Evolutionary conservation across 169 alveolate species (phyloP).

Genomic region (Plasmodium yoelii): DNA sequence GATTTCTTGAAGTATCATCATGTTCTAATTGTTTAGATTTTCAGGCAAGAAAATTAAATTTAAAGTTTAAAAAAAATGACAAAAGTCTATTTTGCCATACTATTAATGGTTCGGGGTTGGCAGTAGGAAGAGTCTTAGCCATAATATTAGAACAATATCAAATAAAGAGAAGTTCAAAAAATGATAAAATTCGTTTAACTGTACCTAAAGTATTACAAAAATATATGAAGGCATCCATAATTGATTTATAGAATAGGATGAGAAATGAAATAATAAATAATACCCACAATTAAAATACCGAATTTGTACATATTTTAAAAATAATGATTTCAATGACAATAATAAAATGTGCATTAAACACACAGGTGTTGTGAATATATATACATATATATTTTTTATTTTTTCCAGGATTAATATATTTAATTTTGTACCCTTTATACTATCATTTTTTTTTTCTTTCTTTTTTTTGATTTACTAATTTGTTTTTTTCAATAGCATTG

Average conservation of each 20-base stretch:
- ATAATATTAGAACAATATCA: constrained; percentile 83
- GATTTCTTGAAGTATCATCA: constrained; percentile 84
- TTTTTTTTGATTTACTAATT: too few species aligned
- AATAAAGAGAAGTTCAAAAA: constrained; percentile 15
- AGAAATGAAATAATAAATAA: too few species aligned
- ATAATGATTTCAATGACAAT: too few species aligned
- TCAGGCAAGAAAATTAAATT: constrained; percentile 80
- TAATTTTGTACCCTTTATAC: too few species aligned
- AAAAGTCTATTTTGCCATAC: constrained; percentile 73
- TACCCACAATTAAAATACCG: too few species aligned
- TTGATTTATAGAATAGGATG: background rate
- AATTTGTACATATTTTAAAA: too few species aligned
- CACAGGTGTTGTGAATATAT: too few species aligned
- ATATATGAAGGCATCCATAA: constrained; percentile 60
- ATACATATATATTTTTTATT: too few species aligned
- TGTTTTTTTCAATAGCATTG: too few species aligned
- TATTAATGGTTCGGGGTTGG: constrained; percentile 86
- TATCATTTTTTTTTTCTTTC: too few species aligned
- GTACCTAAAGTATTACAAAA: constrained; percentile 81
- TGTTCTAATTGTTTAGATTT: constrained; percentile 84
- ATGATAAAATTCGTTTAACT: constrained; percentile 69
- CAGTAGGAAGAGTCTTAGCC: constrained; percentile 86
- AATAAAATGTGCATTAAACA: too few species aligned
- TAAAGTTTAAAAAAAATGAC: constrained; percentile 67
- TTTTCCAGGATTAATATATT: too few species aligned